Conservation (phyloP, 1,284 basidiomycete genomes). For the Ustilago lituana region DNA sequence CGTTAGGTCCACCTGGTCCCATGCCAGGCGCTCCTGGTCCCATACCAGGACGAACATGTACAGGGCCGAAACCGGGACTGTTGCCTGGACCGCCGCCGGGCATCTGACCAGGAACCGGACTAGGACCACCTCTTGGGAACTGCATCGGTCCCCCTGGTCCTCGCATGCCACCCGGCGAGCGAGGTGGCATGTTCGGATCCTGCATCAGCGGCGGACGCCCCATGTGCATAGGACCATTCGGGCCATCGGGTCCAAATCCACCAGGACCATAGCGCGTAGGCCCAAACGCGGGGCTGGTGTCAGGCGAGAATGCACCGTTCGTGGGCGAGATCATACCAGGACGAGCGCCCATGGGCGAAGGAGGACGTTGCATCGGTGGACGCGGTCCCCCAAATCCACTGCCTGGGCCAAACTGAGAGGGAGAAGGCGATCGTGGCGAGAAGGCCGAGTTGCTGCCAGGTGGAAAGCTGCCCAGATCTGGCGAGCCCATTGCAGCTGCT, state of each 20-base stretch:
- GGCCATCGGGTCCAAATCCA: constrained; percentile 18
- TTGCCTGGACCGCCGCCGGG: constrained; percentile 18
- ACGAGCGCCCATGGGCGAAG: constrained; percentile 17
- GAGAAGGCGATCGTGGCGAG: constrained; percentile 41
- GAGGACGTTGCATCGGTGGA: constrained; percentile 16
- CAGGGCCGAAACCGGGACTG: constrained; percentile 32
- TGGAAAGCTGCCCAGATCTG: constrained; percentile 30
- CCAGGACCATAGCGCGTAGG: constrained; percentile 29
- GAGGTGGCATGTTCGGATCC: constrained; percentile 43
- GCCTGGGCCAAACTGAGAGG: constrained; percentile 33
- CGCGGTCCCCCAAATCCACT: constrained; percentile 23
- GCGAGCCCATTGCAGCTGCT: constrained; percentile 29
- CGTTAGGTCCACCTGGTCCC: constrained; percentile 20
- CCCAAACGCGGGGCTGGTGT: constrained; percentile 42
- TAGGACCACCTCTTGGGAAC: constrained; percentile 37
- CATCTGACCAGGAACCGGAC: constrained; percentile 39
- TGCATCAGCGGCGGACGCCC: constrained; percentile 44
- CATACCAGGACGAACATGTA: constrained; percentile 34
- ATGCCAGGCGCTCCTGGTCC: constrained; percentile 10
- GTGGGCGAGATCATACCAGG: constrained; percentile 40
- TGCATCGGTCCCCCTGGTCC: constrained; percentile 22
- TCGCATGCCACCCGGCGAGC: constrained; percentile 23
- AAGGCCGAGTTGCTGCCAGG: constrained; percentile 15
- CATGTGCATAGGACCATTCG: constrained; percentile 26
- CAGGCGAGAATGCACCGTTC: constrained; percentile 36